Evolutionary conservation across 495 filamentous ascomycete genomes (phyloP).

Genomic region (Xylaria longipes): DNA sequence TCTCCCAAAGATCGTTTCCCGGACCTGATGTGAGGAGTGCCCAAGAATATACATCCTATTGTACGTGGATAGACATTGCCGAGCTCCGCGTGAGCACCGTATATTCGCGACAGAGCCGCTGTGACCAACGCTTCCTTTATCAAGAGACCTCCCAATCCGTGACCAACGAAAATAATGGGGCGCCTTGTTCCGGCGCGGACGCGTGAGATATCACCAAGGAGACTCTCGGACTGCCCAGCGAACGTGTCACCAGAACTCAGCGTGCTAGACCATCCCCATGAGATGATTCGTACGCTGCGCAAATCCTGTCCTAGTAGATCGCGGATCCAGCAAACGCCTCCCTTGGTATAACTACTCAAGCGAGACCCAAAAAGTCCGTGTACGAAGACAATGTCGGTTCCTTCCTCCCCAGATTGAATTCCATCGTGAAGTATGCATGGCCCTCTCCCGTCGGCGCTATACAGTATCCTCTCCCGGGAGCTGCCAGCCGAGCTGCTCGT

Average conservation of each 20-base stretch:
- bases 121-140: conserved; percentile 45
- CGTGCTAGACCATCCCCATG: conserved; percentile 39
- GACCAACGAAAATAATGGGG: conserved; percentile 47
- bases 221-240: conserved; percentile 36
- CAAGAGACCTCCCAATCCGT: conserved; percentile 46
- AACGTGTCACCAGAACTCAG: conserved; percentile 33
- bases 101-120: conserved; percentile 41
- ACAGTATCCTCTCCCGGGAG: conserved; percentile 37
- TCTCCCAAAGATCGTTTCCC: conserved; percentile 39
- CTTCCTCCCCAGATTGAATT: conserved; percentile 33
- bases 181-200: conserved; percentile 35
- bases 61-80: conserved; percentile 42
- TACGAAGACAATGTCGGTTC: conserved; percentile 43
- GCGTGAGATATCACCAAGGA: conserved; percentile 36
- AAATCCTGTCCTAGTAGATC: conserved; percentile 42
- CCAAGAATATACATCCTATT: conserved; percentile 47
- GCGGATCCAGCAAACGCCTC: conserved; percentile 41
- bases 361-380: conserved; percentile 42
- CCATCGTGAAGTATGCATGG: conserved; percentile 38
- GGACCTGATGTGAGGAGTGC: conserved; percentile 46
- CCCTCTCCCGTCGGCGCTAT: conserved; percentile 38
- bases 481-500: conserved; percentile 40
- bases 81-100: conserved; percentile 40
- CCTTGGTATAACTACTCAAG: conserved; percentile 40
- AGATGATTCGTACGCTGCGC: conserved; percentile 36